Evolutionary conservation across 2,329 filamentous ascomycete genomes (phyloP), one percentile per base, ranked within the genome.

Genomic region (Shiraia sp.): DNA sequence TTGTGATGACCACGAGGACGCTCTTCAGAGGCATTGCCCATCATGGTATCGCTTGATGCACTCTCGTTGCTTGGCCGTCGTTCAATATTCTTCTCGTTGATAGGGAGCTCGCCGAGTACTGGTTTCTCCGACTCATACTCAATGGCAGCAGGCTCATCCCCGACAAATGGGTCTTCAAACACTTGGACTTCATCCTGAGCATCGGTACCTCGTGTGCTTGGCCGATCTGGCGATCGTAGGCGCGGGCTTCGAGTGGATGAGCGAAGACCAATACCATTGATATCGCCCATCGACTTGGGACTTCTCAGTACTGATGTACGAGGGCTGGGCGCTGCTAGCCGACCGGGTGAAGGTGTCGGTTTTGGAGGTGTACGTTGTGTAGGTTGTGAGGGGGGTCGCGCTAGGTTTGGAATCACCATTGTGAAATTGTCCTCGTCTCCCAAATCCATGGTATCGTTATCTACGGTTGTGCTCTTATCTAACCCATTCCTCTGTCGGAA

Each of bases 151-250:
- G 59, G 57, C 29, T 66, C 63, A 26, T 70, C 68, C 28, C 67
- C 68, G 26, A 68, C 71, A 38, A 76, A 74, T 1, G 76, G 76
- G 47, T 80, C 78, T 58, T 81, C 79, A 49, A 78, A 79, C 19
- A 79, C 76, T 37, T 74, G 74, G 3, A 79, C 74, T 38, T 72
- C 72, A 17, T 73, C 72, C 32, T 58, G 63, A 16, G 48, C 51
- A 37, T 63, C 56, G n/a, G 59, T 60, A 17, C 61, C 61, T 13
- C 59, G 58, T 10, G 56, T 65, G 37, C 55, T 61, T 13, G 61
- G 55, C 8, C 64, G 63, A 36, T 69, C 66, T 28, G 63, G 65
- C 9, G 66, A 68, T 36, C 51, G 50, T 35, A 63, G 42, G 2
- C 55, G 60, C 13, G 61, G 59, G 44, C 63, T 69, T 27, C 63